Percentiles rank a stretch among this genome's conserved stretches.
Conservation (phyloP, 164 flowering plant genomes). For the Magnolia officinalis region DNA sequence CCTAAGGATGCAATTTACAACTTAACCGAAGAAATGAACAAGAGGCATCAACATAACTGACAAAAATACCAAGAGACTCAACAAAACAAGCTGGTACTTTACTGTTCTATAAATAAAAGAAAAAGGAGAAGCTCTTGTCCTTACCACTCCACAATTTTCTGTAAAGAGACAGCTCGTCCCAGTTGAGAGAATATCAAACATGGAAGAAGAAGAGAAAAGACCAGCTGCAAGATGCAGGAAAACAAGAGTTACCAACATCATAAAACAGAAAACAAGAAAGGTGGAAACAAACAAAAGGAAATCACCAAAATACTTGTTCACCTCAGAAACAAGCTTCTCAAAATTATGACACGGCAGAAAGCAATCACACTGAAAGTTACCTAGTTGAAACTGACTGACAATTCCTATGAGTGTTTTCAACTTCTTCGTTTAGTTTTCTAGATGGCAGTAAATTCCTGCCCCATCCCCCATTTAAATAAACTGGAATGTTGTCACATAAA, state of each 20-base stretch:
- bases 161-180: slow-evolving; percentile 72
- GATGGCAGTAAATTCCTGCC: too few relatives aligned
- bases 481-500: too few relatives aligned
- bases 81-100: background rate
- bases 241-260: background rate
- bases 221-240: slow-evolving; percentile 54
- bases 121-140: slow-evolving; percentile 3
- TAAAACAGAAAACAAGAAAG: background rate
- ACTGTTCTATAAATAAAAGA: background rate
- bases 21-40: background rate
- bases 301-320: background rate
- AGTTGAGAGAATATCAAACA: slow-evolving; percentile 94
- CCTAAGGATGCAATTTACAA: background rate
- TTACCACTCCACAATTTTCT: slow-evolving; percentile 89
- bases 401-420: too few relatives aligned
- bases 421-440: too few relatives aligned
- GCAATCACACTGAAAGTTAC: too few relatives aligned
- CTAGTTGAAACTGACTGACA: too few relatives aligned
- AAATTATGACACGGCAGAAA: background rate
- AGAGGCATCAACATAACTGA: background rate
- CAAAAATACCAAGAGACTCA: background rate
- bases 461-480: too few relatives aligned
- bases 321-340: background rate
- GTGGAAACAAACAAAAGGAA: background rate
- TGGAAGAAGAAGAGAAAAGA: slow-evolving; percentile 90